Evolutionary conservation across 495 filamentous ascomycete genomes (phyloP).

Genomic region (Aspergillus incahuasiensis): DNA sequence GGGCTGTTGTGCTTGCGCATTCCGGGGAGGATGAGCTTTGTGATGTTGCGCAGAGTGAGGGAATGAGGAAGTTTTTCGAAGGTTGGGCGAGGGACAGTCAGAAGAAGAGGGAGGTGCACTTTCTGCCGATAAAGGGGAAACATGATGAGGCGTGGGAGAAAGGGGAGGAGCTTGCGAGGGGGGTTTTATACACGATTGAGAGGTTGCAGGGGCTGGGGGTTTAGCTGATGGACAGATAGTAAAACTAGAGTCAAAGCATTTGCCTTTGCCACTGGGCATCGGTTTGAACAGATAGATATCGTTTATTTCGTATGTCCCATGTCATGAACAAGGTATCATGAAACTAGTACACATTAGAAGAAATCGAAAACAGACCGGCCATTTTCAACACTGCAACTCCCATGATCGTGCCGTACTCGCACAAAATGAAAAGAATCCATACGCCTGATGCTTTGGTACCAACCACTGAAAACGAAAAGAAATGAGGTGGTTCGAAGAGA

Average conservation of each 20-base stretch:
- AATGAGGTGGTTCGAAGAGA: background rate
- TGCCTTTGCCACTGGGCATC: background rate
- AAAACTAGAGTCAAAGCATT: background rate
- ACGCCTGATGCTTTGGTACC: conserved; percentile 24
- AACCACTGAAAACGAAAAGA: conserved; percentile 10
- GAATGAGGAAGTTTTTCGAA: conserved; percentile 39
- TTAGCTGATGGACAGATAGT: background rate
- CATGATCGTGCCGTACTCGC: conserved; percentile 23
- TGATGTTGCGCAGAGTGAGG: conserved; percentile 47
- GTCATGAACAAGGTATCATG: conserved; percentile 4
- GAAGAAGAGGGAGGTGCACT: conserved; percentile 26
- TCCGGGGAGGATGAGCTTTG: conserved; percentile 60
- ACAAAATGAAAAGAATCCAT: conserved; percentile 24
- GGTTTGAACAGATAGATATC: background rate
- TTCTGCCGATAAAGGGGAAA: conserved; percentile 46
- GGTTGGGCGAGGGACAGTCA: conserved; percentile 24
- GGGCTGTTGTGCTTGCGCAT: conserved; percentile 53
- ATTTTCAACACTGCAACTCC: conserved; percentile 28
- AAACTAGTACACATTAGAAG: conserved; percentile 25
- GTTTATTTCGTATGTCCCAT: conserved; percentile 11
- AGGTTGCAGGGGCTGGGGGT: conserved; percentile 20
- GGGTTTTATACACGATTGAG: conserved; percentile 30
- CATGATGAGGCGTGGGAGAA: conserved; percentile 60
- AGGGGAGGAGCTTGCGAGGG: conserved; percentile 46
- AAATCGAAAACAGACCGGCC: conserved; percentile 23